Evolutionary conservation across 345 rosid species (phyloP).

Genomic region (Citrus hindsii): DNA sequence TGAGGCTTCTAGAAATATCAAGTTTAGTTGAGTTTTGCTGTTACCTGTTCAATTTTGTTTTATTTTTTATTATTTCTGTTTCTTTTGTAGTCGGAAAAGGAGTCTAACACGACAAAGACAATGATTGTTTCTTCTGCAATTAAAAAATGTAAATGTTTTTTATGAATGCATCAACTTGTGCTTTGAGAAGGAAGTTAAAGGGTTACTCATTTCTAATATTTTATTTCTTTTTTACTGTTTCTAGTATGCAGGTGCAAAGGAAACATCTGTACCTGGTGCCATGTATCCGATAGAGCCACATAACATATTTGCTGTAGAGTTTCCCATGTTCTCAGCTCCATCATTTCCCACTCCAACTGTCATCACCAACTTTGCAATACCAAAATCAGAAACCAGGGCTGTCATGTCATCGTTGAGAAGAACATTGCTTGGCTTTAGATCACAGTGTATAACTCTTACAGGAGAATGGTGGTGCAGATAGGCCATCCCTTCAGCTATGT

Average conservation of each 20-base stretch:
- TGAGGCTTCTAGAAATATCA: no score
- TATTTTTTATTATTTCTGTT: not conserved
- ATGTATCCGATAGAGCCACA: conserved; percentile 52
- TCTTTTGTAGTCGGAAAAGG: no score
- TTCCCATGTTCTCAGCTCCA: conserved; percentile 41
- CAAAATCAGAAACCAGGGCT: conserved; percentile 58
- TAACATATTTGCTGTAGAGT: conserved; percentile 45
- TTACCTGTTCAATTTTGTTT: not conserved
- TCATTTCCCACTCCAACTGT: conserved; percentile 31
- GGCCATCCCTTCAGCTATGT: conserved; percentile 60
- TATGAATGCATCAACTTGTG: not conserved
- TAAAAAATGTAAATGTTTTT: not conserved
- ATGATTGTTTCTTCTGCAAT: not conserved
- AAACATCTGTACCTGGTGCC: conserved; percentile 48
- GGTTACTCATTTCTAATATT: not conserved
- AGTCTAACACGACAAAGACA: not conserved
- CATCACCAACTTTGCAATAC: conserved; percentile 46
- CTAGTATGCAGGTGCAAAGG: not conserved
- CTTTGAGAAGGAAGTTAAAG: not conserved
- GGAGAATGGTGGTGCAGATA: conserved; percentile 66
- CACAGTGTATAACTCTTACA: conserved; percentile 49
- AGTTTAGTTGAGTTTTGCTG: not conserved
- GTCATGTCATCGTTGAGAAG: conserved; percentile 68
- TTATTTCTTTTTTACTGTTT: not conserved
- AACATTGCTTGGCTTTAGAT: conserved; percentile 62